A percentile compares a stretch with the other conserved stretches of the same genome.
These are phyloP conservation scores for Cryptococcus hybrid DNA, from an alignment of 1,284 basidiomycete genomes.

Conservation along the genomic window DNA sequence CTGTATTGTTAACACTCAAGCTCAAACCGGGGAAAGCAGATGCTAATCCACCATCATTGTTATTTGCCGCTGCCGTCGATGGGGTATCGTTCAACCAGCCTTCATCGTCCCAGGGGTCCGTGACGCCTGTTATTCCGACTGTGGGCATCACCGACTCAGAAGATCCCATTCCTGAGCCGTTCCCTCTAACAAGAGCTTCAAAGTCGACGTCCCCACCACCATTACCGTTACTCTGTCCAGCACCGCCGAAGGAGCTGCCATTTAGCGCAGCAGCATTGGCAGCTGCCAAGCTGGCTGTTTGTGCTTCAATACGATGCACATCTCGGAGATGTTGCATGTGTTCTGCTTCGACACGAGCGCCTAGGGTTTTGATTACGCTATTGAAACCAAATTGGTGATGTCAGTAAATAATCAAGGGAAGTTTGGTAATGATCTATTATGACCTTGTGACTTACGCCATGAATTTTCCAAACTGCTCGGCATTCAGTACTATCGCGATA, in stretches of 20 bases:
- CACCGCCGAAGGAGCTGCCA: slow-evolving; percentile 7
- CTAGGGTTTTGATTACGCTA: slow-evolving; percentile 48
- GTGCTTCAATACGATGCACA: slow-evolving; percentile 46
- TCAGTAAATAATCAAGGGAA: slow-evolving; percentile 19
- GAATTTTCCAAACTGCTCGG: slow-evolving; percentile 87
- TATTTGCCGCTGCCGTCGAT: too few species aligned
- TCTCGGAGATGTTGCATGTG: slow-evolving; percentile 50
- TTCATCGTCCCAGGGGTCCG: slow-evolving; percentile 44
- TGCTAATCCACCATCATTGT: slow-evolving; percentile 14
- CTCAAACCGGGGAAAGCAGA: slow-evolving; percentile 17
- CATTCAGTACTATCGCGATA: slow-evolving; percentile 65
- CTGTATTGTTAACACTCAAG: slow-evolving; percentile 6
- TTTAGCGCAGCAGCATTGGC: slow-evolving; percentile 25
- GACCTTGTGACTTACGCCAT: slow-evolving; percentile 62
- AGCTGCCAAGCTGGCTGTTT: slow-evolving; percentile 29
- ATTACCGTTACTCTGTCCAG: not conserved
- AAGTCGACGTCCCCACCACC: slow-evolving; percentile 46
- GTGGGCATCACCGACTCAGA: too few species aligned
- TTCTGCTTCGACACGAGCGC: slow-evolving; percentile 47
- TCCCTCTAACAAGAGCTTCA: slow-evolving; percentile 47
- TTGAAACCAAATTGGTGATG: not conserved
- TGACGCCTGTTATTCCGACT: not conserved
- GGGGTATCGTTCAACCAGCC: slow-evolving; percentile 35
- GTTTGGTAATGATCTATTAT: too few species aligned
- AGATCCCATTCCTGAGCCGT: too few species aligned